Evolutionary conservation across 306 rosid species (phyloP).

Genomic region (Ormosia emarginata): DNA sequence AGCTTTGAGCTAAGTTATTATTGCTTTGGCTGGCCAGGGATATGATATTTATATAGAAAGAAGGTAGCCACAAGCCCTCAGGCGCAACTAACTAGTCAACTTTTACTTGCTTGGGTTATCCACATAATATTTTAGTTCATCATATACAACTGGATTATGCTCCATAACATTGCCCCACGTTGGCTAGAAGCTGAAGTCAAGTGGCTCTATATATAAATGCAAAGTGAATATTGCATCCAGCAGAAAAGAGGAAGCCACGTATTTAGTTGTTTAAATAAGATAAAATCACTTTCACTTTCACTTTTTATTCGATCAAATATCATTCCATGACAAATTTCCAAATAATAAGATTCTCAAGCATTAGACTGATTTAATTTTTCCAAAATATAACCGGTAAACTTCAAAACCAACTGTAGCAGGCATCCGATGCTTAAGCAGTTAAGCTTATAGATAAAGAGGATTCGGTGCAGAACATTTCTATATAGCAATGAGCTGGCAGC

Average conservation of each 20-base stretch:
- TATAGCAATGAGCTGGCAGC: not conserved
- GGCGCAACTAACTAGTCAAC: not conserved
- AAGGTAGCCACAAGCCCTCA: not conserved
- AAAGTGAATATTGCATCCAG: not conserved
- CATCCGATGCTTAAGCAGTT: not conserved
- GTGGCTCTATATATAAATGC: not conserved
- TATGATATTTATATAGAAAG: slow-evolving; percentile 19
- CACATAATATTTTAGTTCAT: not conserved
- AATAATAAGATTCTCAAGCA: not conserved
- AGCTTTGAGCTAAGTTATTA: not conserved
- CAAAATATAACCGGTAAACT: not conserved
- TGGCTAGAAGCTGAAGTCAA: not conserved
- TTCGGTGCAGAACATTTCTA: not conserved
- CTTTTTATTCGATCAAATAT: not conserved
- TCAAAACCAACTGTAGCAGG: not conserved
- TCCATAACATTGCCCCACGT: not conserved
- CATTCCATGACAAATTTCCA: not conserved
- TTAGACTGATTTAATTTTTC: not conserved
- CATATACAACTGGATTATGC: not conserved
- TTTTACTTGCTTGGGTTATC: not conserved
- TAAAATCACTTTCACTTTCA: not conserved
- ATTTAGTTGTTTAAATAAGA: not conserved
- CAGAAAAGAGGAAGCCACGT: not conserved
- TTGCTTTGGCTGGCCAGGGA: not conserved
- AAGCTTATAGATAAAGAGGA: not conserved